phyloP scores from a whole-genome alignment of 106 monocot species.

The Hemerocallis citrina region DNA sequence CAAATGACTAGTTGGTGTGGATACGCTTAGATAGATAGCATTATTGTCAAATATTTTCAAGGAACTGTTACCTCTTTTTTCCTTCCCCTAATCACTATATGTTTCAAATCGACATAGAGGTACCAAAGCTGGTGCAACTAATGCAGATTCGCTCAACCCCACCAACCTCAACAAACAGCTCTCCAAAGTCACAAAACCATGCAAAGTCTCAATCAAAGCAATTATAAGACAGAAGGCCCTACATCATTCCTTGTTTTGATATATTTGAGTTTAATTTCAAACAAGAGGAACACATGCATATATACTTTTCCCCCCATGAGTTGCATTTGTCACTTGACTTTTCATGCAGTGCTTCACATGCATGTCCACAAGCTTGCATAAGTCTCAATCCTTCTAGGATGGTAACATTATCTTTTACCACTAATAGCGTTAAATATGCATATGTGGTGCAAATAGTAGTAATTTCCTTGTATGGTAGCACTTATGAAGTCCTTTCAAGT shows the following conservation, averaged over 20 bases:
- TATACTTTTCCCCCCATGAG: not conserved
- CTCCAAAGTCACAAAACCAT: not conserved
- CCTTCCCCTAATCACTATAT: not conserved
- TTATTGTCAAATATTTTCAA: not conserved
- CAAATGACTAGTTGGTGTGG: no score
- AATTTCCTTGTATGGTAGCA: not conserved
- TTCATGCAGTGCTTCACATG: not conserved
- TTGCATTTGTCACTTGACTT: not conserved
- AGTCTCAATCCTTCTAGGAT: no score
- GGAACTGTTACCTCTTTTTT: not conserved
- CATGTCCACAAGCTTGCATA: not conserved
- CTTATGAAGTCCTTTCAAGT: not conserved
- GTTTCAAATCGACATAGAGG: not conserved
- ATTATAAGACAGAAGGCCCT: not conserved
- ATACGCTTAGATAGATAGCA: no score
- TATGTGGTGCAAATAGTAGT: not conserved
- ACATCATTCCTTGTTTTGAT: not conserved
- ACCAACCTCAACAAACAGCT: not conserved
- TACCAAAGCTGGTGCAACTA: conserved; percentile 1
- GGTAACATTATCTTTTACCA: conserved; percentile 10
- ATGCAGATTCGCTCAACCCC: not conserved
- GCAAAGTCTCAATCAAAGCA: not conserved
- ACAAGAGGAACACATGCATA: not conserved
- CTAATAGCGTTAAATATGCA: not conserved
- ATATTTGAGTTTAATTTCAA: not conserved